Conservation (phyloP, 805 yeast species). For the Hanseniaspora clermontiae region DNA sequence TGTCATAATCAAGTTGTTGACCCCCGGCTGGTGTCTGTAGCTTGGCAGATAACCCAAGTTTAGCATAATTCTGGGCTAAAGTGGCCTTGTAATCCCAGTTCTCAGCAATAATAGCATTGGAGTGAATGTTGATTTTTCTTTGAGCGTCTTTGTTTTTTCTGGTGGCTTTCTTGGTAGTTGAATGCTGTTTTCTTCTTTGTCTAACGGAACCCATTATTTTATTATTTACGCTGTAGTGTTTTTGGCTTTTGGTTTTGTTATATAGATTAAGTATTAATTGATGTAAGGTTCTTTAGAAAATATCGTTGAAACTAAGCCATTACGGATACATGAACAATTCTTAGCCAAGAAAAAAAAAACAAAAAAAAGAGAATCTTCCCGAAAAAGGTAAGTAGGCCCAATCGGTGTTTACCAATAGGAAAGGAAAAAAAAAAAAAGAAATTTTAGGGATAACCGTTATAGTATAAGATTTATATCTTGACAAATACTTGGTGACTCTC, state of each 20-base stretch:
- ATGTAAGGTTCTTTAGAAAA: neutral
- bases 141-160: conserved; percentile 60
- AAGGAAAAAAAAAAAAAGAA: neutral
- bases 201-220: conserved; percentile 56
- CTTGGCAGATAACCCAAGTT: conserved; percentile 60
- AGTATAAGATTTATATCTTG: no score
- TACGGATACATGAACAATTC: neutral
- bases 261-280: no score
- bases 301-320: neutral
- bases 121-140: conserved; percentile 48
- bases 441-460: neutral
- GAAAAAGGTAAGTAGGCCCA: neutral
- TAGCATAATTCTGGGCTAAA: conserved; percentile 72
- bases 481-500: no score
- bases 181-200: conserved; percentile 69
- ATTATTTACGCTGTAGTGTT: neutral
- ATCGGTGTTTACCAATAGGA: neutral
- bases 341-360: neutral
- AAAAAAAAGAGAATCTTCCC: neutral
- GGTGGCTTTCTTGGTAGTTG: conserved; percentile 57
- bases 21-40: conserved; percentile 71
- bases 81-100: conserved; percentile 83
- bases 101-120: conserved; percentile 73
- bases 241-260: neutral
- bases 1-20: conserved; percentile 43